Base-by-base conservation (phyloP, 805 yeast genomes). In the Isabelozyma pseudorhagii region DNA sequence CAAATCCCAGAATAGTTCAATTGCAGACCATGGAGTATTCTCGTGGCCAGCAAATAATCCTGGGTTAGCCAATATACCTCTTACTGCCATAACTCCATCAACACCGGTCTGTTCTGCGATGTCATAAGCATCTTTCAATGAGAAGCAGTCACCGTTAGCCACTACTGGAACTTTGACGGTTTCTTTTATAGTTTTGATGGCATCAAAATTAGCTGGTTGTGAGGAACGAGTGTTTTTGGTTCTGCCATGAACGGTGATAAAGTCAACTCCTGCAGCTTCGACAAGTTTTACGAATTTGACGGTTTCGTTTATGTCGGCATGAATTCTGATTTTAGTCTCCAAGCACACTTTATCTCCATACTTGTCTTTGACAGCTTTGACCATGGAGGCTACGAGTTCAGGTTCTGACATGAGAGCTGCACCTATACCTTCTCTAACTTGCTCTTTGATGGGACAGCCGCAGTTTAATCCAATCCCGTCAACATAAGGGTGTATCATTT, bases 391-490 rank as follows among this genome's bases (percentile, higher is more conserved):
- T 4, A 94, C 94, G 45, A 84, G 71, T 38, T 89, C 91, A 1
- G 92, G 87, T 54, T 88, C 84, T 27, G 84, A 75, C 89, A 94
- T 92, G 49, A 94, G 75, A 0, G 97, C 97, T 2, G 97, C 97
- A 4, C 99, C 99, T 13, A 94, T 92, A 21, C 98, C 99, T 64
- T 91, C 97, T 42, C 96, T 77, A 11, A 89, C 88, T 66, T 94
- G 98, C 55, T 93, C 98, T 54, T 85, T 87, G 46, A 94, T 91
- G 1, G 99, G 99, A 69, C 99, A 94, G 0, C 99, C 99, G 68
- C 98, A 94, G 72, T 94, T 94, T 50, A 94, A 77, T 0, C 98
- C 97, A 40, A 94, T 83, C 0, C 96, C 99, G 68, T 93, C 97
- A 44, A 89, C 92, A 62, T 82, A 89, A 0, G 97, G 97, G 50